Base-by-base conservation (phyloP, 352 stramenopile species). In the Globisporangium recalcitrans region DNA sequence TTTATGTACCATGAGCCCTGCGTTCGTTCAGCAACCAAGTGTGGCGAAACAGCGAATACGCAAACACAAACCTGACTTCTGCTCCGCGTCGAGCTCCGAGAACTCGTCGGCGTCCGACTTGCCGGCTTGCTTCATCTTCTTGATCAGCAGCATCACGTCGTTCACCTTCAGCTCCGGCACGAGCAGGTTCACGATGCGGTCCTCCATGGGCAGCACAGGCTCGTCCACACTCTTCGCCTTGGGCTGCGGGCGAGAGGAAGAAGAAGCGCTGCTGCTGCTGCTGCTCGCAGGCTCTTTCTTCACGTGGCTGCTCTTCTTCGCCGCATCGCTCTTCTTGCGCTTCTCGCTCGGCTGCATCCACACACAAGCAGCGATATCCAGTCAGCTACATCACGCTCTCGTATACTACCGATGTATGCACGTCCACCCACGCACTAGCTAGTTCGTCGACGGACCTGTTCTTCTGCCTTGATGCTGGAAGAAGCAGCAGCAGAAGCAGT, bases 101-200 rank as follows among this genome's bases (percentile, higher is more conserved):
- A 93, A 95, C 70, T 93, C 86, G 60, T 95, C 86, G 9, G 86
- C 84, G 62, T 95, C 86, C 54, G 86, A 93, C 70, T 95, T 95
- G 69, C 85, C 84, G 1, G 86, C 79, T 61, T 95, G 84, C 48
- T 90, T 92, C 86, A 95, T 93, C 69, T 95, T 95, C 63, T 90
- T 83, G 69, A 95, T 93, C 40, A 95, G 70, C 65, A 89, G 71
- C 79, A 95, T 92, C 58, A 95, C 82, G 65, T 95, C 86, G 56
- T 85, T 84, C 48, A 93, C 86, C 67, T 93, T 92, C 49, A 95
- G 77, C 40, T 93, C 86, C 0, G 84, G 82, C 52, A 93, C 84
- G 21, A 95, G 66, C 55, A 95, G 64, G 63, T 93, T 95, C 70
- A 91, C 82, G 61, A 95, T 95, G 22, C 84, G 78, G 52, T 95